Evolutionary conservation across 495 filamentous ascomycete genomes (phyloP), one percentile per base, ranked within the genome.

Genomic region (Penicillium canescens): DNA sequence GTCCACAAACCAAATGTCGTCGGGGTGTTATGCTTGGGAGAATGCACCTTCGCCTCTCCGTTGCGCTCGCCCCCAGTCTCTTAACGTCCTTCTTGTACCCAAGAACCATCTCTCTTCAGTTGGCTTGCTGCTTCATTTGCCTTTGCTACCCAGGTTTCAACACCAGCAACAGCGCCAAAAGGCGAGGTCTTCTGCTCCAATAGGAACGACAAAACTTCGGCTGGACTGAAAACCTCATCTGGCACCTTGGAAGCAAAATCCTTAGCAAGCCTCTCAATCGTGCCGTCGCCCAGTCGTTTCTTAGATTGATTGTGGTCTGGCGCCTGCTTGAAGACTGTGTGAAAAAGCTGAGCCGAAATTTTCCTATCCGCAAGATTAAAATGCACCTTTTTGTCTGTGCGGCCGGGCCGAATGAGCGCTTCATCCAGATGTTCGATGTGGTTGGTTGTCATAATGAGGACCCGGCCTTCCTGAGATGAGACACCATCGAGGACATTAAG

Each of bases 381-480:
- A 56, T 44, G 20, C 13, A 60, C 39, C 33, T 56, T 56, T 35
- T 48, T 53, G 13, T 90, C 84, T 18, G 87, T 79, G 26, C 85
- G 78, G 2, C 86, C 84, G 24, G 85, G 84, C 2, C 85, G 79
- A 59, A 88, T 85, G 4, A 89, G 72, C 2, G 85, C 86, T 52
- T 78, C 73, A 62, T 89, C 86, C 7, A 87, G 71, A 50, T 82
- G 80, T 48, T 87, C 82, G 7, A 80, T 49, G 57, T 86, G 81
- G 59, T 89, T 89, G 43, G 86, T 88, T 6, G 86, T 89, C 84
- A 89, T 89, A 56, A 89, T 84, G 4, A 88, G 72, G 10, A 89
- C 75, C 11, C 83, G 76, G 8, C 85, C 86, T 63, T 89, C 85
- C 48, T 82, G 78, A 1, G 78, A 79, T 5, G 82, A 80, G 18